Evolutionary conservation across 2,329 filamentous ascomycete genomes (phyloP), one percentile per base, ranked within the genome.

Genomic region (Xylaria sp.): DNA sequence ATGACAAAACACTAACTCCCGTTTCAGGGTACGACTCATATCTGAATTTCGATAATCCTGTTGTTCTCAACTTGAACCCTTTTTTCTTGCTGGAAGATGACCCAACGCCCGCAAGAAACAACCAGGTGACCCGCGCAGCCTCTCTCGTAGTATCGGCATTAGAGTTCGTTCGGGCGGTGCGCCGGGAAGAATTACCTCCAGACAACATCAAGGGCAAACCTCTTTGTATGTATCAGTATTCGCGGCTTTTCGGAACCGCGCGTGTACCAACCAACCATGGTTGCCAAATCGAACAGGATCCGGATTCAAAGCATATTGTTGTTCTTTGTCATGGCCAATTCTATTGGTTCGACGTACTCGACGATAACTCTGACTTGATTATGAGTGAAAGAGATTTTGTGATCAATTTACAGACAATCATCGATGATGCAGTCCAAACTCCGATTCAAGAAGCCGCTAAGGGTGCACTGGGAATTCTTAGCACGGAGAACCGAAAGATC

Each of bases 11-110:
- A 13, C 60, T 66, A 18, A 63, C 43, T 75, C 78, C 41, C 7
- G 76, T 71, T 39, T 57, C 48, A 97, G 94, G 94, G 96, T 98
- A 98, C 78, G 96, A 99, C 79, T 98, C 96, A 34, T 99, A 98
- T 78, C 86, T 99, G 70, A 98, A 98, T 82, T 99, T 91, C 78
- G 96, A 98, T 78, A 98, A 97, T 76, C 94, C 96, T 0, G 96
- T 99, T 46, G 96, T 99, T 46, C 87, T 99, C 73, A 98, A 99
- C 81, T 83, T 99, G 72, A 99, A 99, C 77, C 96, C 96, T 0
- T 99, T 99, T 82, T 99, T 99, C 83, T 84, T 99, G 65, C 86
- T 99, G 60, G 96, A 97, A 80, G 96, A 99, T 83, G 96, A 99
- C 76, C 96, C 96, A 0, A 99, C 96, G 1, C 96, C 96, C 2